A percentile compares a stretch with the other conserved stretches of the same genome.
These are phyloP conservation scores for Vigna nakashimae DNA, from an alignment of 306 rosid genomes.

Conservation along the genomic window DNA sequence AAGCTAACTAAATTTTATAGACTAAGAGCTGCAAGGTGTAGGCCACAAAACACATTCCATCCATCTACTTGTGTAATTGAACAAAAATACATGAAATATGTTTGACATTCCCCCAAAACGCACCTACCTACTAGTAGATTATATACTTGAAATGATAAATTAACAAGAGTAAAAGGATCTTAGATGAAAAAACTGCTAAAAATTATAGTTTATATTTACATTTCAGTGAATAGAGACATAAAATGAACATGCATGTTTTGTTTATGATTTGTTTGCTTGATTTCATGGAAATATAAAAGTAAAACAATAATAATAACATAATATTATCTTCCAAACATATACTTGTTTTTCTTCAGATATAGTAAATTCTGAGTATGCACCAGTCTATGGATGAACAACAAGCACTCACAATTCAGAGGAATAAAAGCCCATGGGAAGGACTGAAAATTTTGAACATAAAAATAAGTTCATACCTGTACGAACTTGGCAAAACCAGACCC, in stretches of 20 bases:
- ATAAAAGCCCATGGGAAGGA: slow-evolving; percentile 25
- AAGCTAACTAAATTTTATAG: neutral
- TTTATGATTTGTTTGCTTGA: slow-evolving; percentile 19
- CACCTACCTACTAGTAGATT: neutral
- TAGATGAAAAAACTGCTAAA: neutral
- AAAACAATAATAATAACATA: slow-evolving; percentile 1
- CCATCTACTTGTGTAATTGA: slow-evolving; percentile 1
- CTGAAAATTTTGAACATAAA: neutral
- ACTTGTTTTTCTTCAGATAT: slow-evolving; percentile 5
- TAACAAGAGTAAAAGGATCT: neutral
- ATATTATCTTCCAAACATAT: slow-evolving; percentile 7
- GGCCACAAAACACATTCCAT: slow-evolving; percentile 23
- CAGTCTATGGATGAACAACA: neutral
- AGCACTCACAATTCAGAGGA: slow-evolving; percentile 22
- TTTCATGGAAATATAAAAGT: slow-evolving; percentile 5
- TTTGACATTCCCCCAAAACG: slow-evolving; percentile 18
- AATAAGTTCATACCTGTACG: slow-evolving; percentile 69
- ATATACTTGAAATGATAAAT: slow-evolving; percentile 6
- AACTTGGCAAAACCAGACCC: slow-evolving; percentile 89
- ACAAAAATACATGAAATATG: slow-evolving; percentile 9
- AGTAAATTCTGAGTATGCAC: neutral
- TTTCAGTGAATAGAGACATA: slow-evolving; percentile 12
- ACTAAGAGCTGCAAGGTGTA: slow-evolving; percentile 16
- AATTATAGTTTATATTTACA: neutral
- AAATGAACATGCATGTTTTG: neutral